phyloP scores from a whole-genome alignment of 345 rosid species.

The Eucalyptus marginata region DNA sequence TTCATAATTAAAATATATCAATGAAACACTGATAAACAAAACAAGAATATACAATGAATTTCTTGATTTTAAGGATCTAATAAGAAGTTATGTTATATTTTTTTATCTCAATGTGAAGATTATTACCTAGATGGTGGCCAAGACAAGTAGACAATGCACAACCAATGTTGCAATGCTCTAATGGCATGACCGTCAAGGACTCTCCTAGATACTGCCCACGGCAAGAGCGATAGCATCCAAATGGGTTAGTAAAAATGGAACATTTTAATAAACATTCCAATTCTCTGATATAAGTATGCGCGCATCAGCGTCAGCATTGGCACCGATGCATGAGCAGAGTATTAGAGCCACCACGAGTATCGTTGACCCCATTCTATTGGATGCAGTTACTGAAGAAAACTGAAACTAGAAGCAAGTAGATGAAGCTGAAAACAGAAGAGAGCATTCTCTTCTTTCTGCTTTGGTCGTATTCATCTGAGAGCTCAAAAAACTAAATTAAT shows the following conservation, averaged over 20 bases:
- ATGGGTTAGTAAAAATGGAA: fast-evolving
- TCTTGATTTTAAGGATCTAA: background rate
- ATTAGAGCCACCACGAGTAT: background rate
- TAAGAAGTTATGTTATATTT: background rate
- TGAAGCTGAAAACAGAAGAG: no score
- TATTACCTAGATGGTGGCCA: background rate
- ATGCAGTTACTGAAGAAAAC: no score
- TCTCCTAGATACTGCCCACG: no score
- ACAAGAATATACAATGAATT: no score
- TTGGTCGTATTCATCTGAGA: no score
- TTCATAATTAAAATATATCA: no score
- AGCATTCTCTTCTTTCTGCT: no score
- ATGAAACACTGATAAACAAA: no score
- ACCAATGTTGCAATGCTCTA: background rate
- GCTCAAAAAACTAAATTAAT: no score
- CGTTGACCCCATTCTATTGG: background rate
- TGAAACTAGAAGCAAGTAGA: no score
- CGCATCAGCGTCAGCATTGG: no score
- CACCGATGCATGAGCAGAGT: background rate
- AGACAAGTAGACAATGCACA: background rate
- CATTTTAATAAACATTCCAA: fast-evolving
- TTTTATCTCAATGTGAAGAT: background rate
- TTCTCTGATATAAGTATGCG: no score
- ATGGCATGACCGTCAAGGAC: background rate
- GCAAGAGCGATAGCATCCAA: background rate